Conservation (phyloP, 2,329 filamentous ascomycete species). For the Zarea fungicola region DNA sequence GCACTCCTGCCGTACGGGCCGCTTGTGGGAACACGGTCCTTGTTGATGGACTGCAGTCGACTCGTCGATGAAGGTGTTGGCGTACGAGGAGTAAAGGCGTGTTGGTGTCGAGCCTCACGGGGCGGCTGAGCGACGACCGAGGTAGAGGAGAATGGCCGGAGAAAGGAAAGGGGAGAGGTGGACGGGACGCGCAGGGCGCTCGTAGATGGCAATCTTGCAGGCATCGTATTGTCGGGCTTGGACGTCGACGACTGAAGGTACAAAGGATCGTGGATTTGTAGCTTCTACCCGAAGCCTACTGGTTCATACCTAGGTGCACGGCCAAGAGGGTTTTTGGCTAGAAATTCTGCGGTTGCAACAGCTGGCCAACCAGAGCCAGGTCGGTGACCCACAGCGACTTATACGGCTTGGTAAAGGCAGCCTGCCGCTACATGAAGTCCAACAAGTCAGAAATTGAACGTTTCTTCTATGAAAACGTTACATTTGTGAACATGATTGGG, state of each 20-base stretch:
- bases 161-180: conserved; percentile 13
- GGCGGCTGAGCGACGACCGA: conserved; percentile 21
- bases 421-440: too few species aligned
- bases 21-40: conserved; percentile 10
- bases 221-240: conserved; percentile 30
- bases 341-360: background rate
- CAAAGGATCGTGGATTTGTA: background rate
- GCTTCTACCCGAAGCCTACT: too few species aligned
- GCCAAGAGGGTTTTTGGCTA: conserved; percentile 2
- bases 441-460: background rate
- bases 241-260: conserved; percentile 1
- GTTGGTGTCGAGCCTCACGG: conserved; percentile 22
- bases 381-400: background rate
- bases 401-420: background rate
- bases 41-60: conserved; percentile 13
- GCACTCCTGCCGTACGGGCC: conserved; percentile 5
- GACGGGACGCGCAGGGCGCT: conserved; percentile 20
- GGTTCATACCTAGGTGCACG: background rate
- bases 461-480: background rate
- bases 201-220: conserved; percentile 31
- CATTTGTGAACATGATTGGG: background rate
- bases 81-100: conserved; percentile 19
- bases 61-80: conserved; percentile 18
- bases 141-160: conserved; percentile 28
- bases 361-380: background rate